Percentiles rank a stretch among this genome's conserved stretches.
Conservation (phyloP, 2,329 filamentous ascomycete genomes). For the Beauveria bassiana region DNA sequence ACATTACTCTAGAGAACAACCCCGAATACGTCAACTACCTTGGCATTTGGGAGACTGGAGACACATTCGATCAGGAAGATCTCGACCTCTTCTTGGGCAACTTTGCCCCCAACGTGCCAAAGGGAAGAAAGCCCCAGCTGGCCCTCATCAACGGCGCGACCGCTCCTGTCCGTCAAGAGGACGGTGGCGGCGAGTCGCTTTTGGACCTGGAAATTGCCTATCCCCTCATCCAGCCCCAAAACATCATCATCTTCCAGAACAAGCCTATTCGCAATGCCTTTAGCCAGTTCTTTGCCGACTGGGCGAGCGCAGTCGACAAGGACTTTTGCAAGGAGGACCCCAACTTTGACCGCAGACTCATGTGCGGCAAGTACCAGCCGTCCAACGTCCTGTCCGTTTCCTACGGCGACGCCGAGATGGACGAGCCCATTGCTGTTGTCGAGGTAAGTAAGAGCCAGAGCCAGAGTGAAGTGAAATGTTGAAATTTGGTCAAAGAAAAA, state of each 20-base stretch:
- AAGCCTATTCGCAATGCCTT: conserved; percentile 17
- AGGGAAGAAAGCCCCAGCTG: conserved; percentile 12
- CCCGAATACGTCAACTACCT: conserved; percentile 34
- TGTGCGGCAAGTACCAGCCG: conserved; percentile 20
- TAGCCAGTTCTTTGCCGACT: conserved; percentile 31
- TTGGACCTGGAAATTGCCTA: conserved; percentile 43
- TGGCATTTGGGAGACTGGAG: conserved; percentile 45
- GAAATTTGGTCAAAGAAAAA: not conserved
- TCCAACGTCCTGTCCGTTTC: conserved; percentile 31
- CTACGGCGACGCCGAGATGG: conserved; percentile 38
- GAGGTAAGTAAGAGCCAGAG: conserved; percentile 38
- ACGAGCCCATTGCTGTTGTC: conserved; percentile 26
- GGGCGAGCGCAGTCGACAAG: conserved; percentile 44
- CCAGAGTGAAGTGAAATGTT: conserved; percentile 11
- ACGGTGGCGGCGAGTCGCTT: conserved; percentile 31
- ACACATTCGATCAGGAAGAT: conserved; percentile 42
- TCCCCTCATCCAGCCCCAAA: conserved; percentile 44
- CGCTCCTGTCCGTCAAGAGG: conserved; percentile 7
- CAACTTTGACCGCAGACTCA: conserved; percentile 34
- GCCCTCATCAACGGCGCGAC: conserved; percentile 13
- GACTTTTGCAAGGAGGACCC: conserved; percentile 42
- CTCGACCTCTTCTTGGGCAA: conserved; percentile 40
- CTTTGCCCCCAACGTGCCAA: conserved; percentile 20
- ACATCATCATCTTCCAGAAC: conserved; percentile 30
- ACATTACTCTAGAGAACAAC: conserved; percentile 26